Base-by-base conservation (phyloP, 169 alveolate species). In the Perkinsus chesapeaki region DNA sequence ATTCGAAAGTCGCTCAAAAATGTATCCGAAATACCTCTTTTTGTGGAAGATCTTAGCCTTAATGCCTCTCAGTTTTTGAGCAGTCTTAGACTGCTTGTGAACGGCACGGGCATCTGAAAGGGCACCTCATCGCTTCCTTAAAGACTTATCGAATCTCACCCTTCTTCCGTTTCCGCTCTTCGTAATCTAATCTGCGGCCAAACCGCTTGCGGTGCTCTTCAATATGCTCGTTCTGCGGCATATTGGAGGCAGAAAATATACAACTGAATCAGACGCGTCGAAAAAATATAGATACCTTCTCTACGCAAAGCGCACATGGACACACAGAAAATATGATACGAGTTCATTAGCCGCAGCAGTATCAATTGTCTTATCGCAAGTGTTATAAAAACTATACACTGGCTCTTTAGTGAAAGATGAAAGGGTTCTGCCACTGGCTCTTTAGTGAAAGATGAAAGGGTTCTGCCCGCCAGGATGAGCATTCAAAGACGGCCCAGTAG, bases 161-260 rank as follows among this genome's bases (percentile, higher is more conserved):
- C 93, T 38, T 43, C 95, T 91, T 93, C 92, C 98, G 93, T 95
- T 94, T 94, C 73, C 96, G 97, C 93, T 98, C 99, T 39, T 96
- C 98, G 92, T 98, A 97, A 94, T 99, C 99, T 92, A 98, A 96
- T 72, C 99, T 97, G 92, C 98, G 97, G 72, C 99, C 99, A 94
- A 97, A 97, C 92, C 99, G 98, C 95, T 98, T 98, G 93, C 98
- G 97, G 95, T 98, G 99, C 92, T 97, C 97, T 95, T 98, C 99
- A 60, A 98, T 98, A 94, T 98, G 98, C 94, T 99, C 99, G 97
- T 98, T 98, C 97, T 99, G 99, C 93, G 99, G 99, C 99, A 98
- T 98, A 39, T 73, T 91, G 93, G 92, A 19, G 91, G 48, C 36
- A 39, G 94, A 10, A 37, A 91, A 82, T 82, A 36, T 82, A 39